Evolutionary conservation across 371 early-diverging fungal genomes (phyloP).

Genomic region (Zopfochytrium polystomum): DNA sequence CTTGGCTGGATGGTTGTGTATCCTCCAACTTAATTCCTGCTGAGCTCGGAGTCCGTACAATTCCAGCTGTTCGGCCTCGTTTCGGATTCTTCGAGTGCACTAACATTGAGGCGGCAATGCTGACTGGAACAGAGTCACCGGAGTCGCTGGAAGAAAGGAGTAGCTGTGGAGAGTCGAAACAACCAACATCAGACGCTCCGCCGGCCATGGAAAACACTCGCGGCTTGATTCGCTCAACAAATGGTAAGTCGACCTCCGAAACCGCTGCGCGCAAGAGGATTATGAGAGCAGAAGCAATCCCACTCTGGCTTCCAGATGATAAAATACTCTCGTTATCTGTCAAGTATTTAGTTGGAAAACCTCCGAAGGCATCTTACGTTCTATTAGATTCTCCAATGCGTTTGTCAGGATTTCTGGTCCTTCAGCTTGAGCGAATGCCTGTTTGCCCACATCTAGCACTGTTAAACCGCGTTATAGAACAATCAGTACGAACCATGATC

Average conservation of each 20-base stretch:
- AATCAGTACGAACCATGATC: slow-evolving; percentile 26
- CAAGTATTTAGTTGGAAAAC: neutral
- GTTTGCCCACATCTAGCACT: slow-evolving; percentile 24
- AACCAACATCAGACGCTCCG: no score
- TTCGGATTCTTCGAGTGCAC: no score
- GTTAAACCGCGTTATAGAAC: neutral
- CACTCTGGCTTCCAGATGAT: slow-evolving; percentile 17
- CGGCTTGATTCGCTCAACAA: slow-evolving; percentile 20
- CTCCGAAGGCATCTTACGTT: slow-evolving; percentile 15
- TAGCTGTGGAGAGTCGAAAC: slow-evolving; percentile 4
- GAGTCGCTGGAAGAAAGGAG: neutral
- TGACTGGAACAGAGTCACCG: neutral
- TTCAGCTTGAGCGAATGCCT: slow-evolving; percentile 32
- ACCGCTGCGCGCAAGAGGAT: slow-evolving; percentile 40
- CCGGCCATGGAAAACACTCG: no score
- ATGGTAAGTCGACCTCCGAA: slow-evolving; percentile 40
- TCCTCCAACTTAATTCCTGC: no score
- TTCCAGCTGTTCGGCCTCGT: no score
- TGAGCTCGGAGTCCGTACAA: no score
- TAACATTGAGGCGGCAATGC: neutral
- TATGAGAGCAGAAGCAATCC: slow-evolving; percentile 35
- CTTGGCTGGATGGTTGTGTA: no score
- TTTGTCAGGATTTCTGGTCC: slow-evolving; percentile 31
- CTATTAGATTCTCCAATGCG: slow-evolving; percentile 24
- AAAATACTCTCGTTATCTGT: slow-evolving; percentile 19